A percentile compares a stretch with the other conserved stretches of the same genome.
phyloP scores from a whole-genome alignment of 2,329 filamentous ascomycete species.

The Colletotrichum camelliae region DNA sequence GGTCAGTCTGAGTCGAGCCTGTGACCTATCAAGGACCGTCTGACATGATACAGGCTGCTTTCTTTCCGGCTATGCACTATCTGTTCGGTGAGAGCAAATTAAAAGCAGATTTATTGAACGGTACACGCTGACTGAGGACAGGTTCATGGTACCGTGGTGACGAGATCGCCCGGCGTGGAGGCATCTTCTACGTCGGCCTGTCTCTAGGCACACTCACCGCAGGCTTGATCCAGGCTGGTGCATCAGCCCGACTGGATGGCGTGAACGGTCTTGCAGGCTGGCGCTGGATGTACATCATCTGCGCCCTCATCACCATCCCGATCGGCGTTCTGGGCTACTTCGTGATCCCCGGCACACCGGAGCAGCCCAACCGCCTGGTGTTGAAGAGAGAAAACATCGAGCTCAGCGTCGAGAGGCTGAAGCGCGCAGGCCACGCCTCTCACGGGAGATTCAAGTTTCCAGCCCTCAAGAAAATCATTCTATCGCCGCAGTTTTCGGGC shows the following conservation, averaged over 20 bases:
- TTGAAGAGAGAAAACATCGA: slow-evolving; percentile 29
- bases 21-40: neutral
- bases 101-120: neutral
- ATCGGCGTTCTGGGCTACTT: slow-evolving; percentile 45
- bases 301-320: slow-evolving; percentile 46
- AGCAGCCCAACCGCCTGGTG: slow-evolving; percentile 33
- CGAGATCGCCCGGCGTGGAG: slow-evolving; percentile 43
- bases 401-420: slow-evolving; percentile 30
- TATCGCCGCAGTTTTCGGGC: slow-evolving; percentile 43
- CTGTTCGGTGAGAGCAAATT: slow-evolving; percentile 38
- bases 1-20: neutral
- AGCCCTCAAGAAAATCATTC: slow-evolving; percentile 37
- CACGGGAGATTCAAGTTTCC: slow-evolving; percentile 38
- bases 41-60: slow-evolving; percentile 30
- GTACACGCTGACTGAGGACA: slow-evolving; percentile 41
- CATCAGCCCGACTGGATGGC: slow-evolving; percentile 46
- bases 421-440: slow-evolving; percentile 46
- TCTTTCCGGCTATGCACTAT: slow-evolving; percentile 37
- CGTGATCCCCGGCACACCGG: slow-evolving; percentile 38
- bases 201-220: slow-evolving; percentile 49
- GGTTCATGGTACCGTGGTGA: slow-evolving; percentile 56
- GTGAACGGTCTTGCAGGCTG: slow-evolving; percentile 45
- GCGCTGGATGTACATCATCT: slow-evolving; percentile 53
- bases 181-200: slow-evolving; percentile 48
- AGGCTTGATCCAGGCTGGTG: slow-evolving; percentile 49